A percentile compares a stretch with the other conserved stretches of the same genome.
Conservation (phyloP, 2,329 filamentous ascomycete species). For the Graphium sp. region DNA sequence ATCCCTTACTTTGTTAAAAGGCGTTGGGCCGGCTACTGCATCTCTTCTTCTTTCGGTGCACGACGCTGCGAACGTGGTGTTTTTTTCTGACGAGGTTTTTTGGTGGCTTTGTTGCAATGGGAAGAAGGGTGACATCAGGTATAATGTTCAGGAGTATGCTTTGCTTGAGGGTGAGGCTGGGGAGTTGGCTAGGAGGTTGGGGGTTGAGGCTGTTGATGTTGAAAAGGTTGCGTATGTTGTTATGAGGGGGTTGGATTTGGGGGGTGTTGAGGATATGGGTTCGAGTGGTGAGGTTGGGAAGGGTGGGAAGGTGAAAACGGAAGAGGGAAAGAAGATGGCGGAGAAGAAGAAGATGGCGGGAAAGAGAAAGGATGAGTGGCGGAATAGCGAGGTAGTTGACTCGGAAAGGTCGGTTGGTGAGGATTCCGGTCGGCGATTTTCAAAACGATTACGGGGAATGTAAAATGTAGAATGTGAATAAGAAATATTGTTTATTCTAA, state of each 20-base stretch:
- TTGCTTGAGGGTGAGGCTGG: constrained; percentile 27
- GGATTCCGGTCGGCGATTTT: too few species aligned
- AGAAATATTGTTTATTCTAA: too few species aligned
- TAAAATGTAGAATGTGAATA: too few species aligned
- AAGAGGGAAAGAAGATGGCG: constrained; percentile 8
- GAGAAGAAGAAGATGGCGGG: constrained; percentile 1
- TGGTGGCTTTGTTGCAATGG: constrained; percentile 49
- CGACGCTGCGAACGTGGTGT: constrained; percentile 41
- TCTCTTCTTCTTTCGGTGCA: constrained; percentile 55
- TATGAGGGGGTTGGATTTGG: too few species aligned
- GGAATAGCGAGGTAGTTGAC: background rate
- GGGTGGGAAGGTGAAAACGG: background rate
- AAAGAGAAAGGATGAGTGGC: background rate
- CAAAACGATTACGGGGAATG: too few species aligned
- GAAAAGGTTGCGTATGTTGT: constrained; percentile 59
- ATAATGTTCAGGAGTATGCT: constrained; percentile 52
- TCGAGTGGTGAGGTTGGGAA: background rate
- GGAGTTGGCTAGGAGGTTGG: constrained; percentile 27
- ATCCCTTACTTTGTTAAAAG: constrained; percentile 43
- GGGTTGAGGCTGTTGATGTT: constrained; percentile 40
- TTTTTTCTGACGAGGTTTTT: constrained; percentile 70
- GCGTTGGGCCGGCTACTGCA: constrained; percentile 66
- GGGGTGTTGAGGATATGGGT: constrained; percentile 11
- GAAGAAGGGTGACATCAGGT: constrained; percentile 40
- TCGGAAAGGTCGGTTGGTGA: too few species aligned